These are phyloP conservation scores for Brassica carinata DNA, from an alignment of 345 rosid genomes.

Conservation along the genomic window DNA sequence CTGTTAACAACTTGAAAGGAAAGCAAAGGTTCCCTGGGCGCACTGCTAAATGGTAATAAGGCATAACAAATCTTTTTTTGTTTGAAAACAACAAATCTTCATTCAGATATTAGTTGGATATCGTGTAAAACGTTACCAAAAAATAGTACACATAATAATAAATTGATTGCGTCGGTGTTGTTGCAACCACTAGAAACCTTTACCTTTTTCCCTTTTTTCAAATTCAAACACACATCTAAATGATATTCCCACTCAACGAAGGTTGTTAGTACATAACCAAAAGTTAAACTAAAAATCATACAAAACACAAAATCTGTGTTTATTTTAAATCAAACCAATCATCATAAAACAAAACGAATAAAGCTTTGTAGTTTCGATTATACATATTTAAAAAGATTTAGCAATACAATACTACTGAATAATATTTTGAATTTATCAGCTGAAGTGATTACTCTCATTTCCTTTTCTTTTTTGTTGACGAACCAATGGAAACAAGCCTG, in stretches of 20 bases:
- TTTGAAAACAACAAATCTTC: slow-evolving; percentile 23
- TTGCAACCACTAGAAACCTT: slow-evolving; percentile 35
- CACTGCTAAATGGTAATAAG: no score
- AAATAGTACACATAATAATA: slow-evolving; percentile 22
- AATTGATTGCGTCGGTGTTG: slow-evolving; percentile 34
- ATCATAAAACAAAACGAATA: neutral
- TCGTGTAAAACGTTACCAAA: slow-evolving; percentile 26
- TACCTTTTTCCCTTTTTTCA: slow-evolving; percentile 22
- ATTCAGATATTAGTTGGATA: slow-evolving; percentile 27
- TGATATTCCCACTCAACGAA: neutral
- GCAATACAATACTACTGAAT: neutral
- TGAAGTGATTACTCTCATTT: neutral
- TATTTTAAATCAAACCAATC: neutral
- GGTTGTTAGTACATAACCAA: neutral
- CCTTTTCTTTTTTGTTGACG: no score
- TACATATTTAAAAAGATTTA: neutral
- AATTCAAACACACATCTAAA: slow-evolving; percentile 24
- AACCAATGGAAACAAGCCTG: neutral
- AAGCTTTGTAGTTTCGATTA: neutral
- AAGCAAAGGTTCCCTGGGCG: slow-evolving; percentile 32
- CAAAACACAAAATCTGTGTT: neutral
- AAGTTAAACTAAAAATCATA: neutral
- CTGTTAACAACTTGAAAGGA: slow-evolving; percentile 16
- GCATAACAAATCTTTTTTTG: neutral
- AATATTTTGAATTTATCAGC: neutral